Base-by-base conservation (phyloP, 177 flowering plant genomes). In the Vitis hybrid region DNA sequence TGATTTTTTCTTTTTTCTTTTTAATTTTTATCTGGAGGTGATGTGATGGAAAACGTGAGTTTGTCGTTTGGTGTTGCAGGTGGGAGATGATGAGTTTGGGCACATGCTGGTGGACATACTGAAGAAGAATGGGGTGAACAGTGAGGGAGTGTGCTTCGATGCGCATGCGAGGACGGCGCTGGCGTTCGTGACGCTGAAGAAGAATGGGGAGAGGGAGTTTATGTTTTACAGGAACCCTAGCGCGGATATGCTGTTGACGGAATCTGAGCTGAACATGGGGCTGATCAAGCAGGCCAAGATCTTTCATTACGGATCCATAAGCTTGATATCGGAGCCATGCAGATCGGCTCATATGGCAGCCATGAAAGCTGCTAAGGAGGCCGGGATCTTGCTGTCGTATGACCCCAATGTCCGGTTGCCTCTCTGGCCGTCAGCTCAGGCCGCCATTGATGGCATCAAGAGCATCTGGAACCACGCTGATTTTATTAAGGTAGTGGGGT, bases 51-150 rank as follows among this genome's bases (percentile, higher is more conserved):
- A 24, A 24, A 24, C 28, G 4, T 24, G 28, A 24, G 28, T 24
- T 24, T 24, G 28, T 24, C 28, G 28, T 56, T 65, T 66, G 17
- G 13, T 5, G 49, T 6, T 70, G 13, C 67, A 89, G 94, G 68
- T 91, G 51, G 97, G 97, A 28, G 89, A 90, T 1, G 95, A 92
- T 59, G 97, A 90, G 78, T 92, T 92, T 60, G 97, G 97, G 1
- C 81, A 72, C 53, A 92, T 92, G 97, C 75, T 92, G 59, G 91
- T 75, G 3, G 81, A 75, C 9, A 87, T 92, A 54, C 50, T 91
- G 80, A 86, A 82, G 80, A 62, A 82, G 67, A 86, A 89, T 66
- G 82, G 81, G 1, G 97, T 92, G 49, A 79, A 76, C 62, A 69
- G 17, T 2, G 87, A 85, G 1, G 97, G 97, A 0, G 82, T 92